Evolutionary conservation across 306 rosid species (phyloP).

Genomic region (Senna siamea): DNA sequence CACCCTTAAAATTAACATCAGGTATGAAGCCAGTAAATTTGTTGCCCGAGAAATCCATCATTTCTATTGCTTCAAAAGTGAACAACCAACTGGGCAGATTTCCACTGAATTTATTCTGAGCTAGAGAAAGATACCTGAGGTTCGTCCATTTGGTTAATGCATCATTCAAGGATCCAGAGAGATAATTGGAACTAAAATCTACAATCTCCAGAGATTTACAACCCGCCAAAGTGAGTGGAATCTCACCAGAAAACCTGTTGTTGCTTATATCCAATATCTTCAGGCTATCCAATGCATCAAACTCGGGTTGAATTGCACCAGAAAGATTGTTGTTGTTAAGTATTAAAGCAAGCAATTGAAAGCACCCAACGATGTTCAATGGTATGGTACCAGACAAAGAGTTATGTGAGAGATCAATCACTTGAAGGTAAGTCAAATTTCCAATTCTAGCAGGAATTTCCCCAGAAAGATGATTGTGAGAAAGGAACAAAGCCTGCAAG

Average conservation of each 20-base stretch:
- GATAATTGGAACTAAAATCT: conserved; percentile 89
- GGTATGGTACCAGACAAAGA: conserved; percentile 88
- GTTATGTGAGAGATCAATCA: conserved; percentile 94
- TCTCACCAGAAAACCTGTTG: conserved; percentile 89
- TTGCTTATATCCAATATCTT: conserved; percentile 91
- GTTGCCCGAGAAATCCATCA: conserved; percentile 87
- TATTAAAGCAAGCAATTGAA: conserved; percentile 90
- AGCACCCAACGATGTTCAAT: conserved; percentile 90
- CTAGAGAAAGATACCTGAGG: conserved; percentile 89
- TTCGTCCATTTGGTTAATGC: conserved; percentile 91
- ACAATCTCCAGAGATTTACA: conserved; percentile 93
- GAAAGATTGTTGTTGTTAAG: conserved; percentile 88
- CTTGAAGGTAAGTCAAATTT: conserved; percentile 92
- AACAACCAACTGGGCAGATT: conserved; percentile 90
- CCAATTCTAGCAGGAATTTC: conserved; percentile 95
- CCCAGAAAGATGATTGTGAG: conserved; percentile 86
- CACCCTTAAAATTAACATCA: conserved; percentile 73
- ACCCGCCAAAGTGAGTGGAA: conserved; percentile 96
- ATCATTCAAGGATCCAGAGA: conserved; percentile 92
- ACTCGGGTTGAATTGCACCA: conserved; percentile 96
- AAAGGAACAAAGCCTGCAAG: conserved; percentile 96
- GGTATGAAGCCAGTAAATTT: conserved; percentile 88
- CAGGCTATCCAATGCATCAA: conserved; percentile 93
- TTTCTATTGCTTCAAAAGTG: conserved; percentile 68
- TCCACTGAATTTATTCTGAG: conserved; percentile 78